Base-by-base conservation (phyloP, 164 flowering plant genomes). In the Stephania japonica region DNA sequence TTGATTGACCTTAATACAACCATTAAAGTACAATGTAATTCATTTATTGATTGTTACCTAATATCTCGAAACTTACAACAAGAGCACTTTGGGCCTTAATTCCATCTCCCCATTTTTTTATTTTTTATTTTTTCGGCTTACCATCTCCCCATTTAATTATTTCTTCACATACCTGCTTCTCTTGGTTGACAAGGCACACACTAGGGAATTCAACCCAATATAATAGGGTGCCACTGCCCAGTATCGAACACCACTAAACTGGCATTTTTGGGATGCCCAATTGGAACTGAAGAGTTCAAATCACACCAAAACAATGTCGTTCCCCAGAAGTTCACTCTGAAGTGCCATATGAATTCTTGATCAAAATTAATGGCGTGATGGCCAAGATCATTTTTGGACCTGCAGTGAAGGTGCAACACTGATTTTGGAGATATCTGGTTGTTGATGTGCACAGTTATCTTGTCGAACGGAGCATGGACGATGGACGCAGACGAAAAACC, bases 321-420 rank as follows among this genome's bases (percentile, higher is more conserved):
- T 1, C 64, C 70, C 47, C 64, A 26, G 12, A 53, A 7, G 42
- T 67, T 67, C 2, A 10, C 27, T 13, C 41, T 23, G 13, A 73
- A 73, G 38, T 11, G 4, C 76, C 71, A 73, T 5, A 10, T 24
- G 13, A 27, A 73, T 1, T 67, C 65, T 14, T 43, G 49, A 12
- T 65, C 70, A 9, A 47, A 43, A 5, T 27, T 42, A 6, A 74
- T 27, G 43, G 13, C 5, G 24, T 50, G 66, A 56, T 67, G 9
- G 56, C 75, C 75, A 13, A 73, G 70, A 53, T 73, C 70, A 27
- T 73, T 63, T 47, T 67, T 67, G 16, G 75, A 73, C 53, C 38
- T 50, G 64, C 75, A 73, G 59, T 73, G 75, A 25, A 73, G 14
- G 50, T 44, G 3, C 50, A 44, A 19, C 19, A 56, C 21, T 56